Evolutionary conservation across 1,139 yeast genomes (phyloP), one percentile per base, ranked within the genome.

Genomic region (Candida tetrigidarum): DNA sequence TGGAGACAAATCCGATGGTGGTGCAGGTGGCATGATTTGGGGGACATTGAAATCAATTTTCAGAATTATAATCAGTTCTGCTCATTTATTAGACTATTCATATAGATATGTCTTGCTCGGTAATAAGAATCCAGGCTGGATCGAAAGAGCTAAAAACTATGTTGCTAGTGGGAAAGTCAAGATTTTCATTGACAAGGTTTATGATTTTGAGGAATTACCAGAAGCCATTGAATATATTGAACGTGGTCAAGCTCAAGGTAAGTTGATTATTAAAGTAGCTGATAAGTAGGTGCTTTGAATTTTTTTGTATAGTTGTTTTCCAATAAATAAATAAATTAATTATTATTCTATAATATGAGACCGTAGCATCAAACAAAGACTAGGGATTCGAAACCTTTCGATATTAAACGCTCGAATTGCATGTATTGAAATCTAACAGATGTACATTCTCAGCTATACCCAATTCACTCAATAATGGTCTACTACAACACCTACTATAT

Each of bases 171-270:
- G 75, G 2, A 59, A 69, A 12, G 56, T 81, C 39, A 62, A 62
- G 33, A 67, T 81, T 11, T 58, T 66, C 5, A 67, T 86, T 38
- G 93, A 85, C 58, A 69, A 82, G 10, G 76, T 74, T 19, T 73
- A 67, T 51, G 59, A 71, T 5, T 71, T 84, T 54, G 73, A 68
- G 3, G 74, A 83, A 12, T 78, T 64, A 53, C 58, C 75, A 40
- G 57, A 65, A 4, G 92, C 89, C 0, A 57, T 76, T 43, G 74
- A 75, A 4, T 68, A 63, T 49, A 58, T 84, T 26, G 61, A 59
- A 12, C 59, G 70, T 12, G 76, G 78, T 45, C 68, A 62, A 41
- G 82, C 84, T 3, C 72, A 70, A 47, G 95, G 95, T 28, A 87
- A 86, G 58, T 71, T 86, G 32, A 74, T 86, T 5, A 50, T 80